Conservation (phyloP, 2,329 filamentous ascomycete species). For the Aspergillus sp. region DNA sequence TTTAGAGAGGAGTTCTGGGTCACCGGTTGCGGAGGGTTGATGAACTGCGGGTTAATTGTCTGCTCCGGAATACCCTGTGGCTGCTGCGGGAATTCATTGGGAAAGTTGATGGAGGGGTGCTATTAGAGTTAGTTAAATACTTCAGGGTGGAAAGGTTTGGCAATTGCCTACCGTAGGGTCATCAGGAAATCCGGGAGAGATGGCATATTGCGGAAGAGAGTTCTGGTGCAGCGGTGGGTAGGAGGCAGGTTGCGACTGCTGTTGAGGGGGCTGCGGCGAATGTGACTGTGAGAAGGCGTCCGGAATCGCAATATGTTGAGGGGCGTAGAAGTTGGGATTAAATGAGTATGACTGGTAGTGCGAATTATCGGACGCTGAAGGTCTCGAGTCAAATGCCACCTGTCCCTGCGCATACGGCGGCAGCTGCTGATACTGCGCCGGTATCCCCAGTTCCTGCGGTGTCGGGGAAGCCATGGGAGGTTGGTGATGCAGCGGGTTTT, state of each 20-base stretch:
- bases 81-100: slow-evolving; percentile 29
- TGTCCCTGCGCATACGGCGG: slow-evolving; percentile 33
- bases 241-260: slow-evolving; percentile 20
- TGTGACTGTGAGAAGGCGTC: slow-evolving; percentile 29
- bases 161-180: slow-evolving; percentile 23
- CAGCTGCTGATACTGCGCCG: slow-evolving; percentile 32
- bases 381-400: slow-evolving; percentile 29
- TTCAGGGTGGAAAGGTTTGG: not conserved
- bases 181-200: slow-evolving; percentile 27
- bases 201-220: slow-evolving; percentile 26
- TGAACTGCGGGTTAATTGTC: slow-evolving; percentile 43
- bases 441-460: slow-evolving; percentile 27
- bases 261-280: slow-evolving; percentile 25
- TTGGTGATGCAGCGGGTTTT: slow-evolving; percentile 31
- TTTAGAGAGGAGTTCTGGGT: slow-evolving; percentile 24
- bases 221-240: slow-evolving; percentile 21
- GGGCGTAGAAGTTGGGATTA: slow-evolving; percentile 31
- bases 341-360: slow-evolving; percentile 36
- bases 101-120: slow-evolving; percentile 30
- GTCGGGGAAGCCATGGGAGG: slow-evolving; percentile 19
- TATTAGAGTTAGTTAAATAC: slow-evolving; percentile 17
- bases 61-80: slow-evolving; percentile 24
- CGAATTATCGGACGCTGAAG: slow-evolving; percentile 31
- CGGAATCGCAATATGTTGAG: slow-evolving; percentile 27
- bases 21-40: slow-evolving; percentile 29